Evolutionary conservation across 768 basidiomycete species (phyloP), one percentile per base, ranked within the genome.

Genomic region (Suillus weaverae): DNA sequence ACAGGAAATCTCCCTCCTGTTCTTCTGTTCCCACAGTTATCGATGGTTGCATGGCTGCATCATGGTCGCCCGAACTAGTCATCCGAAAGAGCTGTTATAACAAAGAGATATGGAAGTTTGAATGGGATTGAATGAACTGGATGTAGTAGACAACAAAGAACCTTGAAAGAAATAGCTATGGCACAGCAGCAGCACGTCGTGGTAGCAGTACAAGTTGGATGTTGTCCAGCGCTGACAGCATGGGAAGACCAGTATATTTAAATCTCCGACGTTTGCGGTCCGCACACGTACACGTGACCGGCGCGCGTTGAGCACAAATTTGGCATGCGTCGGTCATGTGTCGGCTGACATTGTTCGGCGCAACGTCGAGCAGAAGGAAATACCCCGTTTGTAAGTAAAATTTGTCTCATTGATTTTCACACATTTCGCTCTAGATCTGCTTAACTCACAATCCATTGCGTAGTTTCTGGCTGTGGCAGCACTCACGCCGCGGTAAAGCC

Each of bases 181-280:
- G 26, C 56, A 57, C 56, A 57, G 30, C 7, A 57, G 30, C 7
- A 59, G 69, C 61, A 66, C 56, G 73, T 73, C 65, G 75, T 71
- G 74, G 75, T 75, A 68, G 65, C 51, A 66, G 56, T 62, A 60
- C 69, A 70, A 69, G 73, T 67, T 63, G 39, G 65, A 26, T 60
- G 46, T 48, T 56, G 62, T 54, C 63, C 65, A 67, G 66, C 61
- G 57, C 39, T 59, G 57, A 32, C 57, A 43, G 26, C 38, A 61
- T 71, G 74, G 73, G 74, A 76, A 56, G 30, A 70, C 66, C 68
- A 68, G 64, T 67, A 67, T 67, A 67, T 71, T 70, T 66, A 9
- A 44, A 50, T 59, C 43, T 18, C 26, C 56, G 35, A 57, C 54
- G 13, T n/a, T n/a, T 60, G 18, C 33, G n/a, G 32, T 32, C 9